These are phyloP conservation scores for Citrus hindsii DNA, from an alignment of 345 rosid genomes.

Conservation along the genomic window DNA sequence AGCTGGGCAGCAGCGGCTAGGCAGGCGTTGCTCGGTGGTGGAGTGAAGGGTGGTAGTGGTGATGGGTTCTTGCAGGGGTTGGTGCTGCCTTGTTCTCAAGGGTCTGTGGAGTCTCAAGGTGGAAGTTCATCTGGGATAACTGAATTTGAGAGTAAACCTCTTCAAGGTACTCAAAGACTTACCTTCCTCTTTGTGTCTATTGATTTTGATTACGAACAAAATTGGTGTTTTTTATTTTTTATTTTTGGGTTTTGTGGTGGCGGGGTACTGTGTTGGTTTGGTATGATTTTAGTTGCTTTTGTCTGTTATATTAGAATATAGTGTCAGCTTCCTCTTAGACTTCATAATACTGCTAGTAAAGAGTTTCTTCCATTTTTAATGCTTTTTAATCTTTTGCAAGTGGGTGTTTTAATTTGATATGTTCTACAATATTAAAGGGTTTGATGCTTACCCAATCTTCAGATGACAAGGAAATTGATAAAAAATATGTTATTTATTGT, in stretches of 20 bases:
- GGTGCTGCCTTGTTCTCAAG: conserved; percentile 43
- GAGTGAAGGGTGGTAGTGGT: conserved; percentile 16
- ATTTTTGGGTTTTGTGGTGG: too few species aligned
- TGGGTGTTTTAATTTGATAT: neutral
- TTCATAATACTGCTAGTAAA: neutral
- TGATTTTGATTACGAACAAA: neutral
- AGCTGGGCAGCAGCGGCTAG: conserved; percentile 39
- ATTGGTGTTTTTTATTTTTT: neutral
- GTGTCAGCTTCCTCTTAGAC: neutral
- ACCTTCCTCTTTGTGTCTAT: neutral
- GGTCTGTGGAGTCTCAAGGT: conserved; percentile 56
- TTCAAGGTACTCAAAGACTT: conserved; percentile 43
- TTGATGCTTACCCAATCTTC: neutral
- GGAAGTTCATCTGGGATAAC: conserved; percentile 62
- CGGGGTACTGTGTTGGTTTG: neutral
- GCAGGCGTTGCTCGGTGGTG: conserved; percentile 18
- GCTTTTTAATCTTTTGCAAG: neutral
- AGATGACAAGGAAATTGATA: neutral
- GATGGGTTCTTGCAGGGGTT: conserved; percentile 31
- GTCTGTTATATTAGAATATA: neutral
- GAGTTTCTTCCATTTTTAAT: neutral
- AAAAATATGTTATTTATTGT: neutral
- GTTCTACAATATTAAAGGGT: neutral
- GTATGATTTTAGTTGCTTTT: neutral
- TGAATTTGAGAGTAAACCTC: conserved; percentile 56